Conservation (phyloP, 768 basidiomycete species). For the Tricholoma sp. region DNA sequence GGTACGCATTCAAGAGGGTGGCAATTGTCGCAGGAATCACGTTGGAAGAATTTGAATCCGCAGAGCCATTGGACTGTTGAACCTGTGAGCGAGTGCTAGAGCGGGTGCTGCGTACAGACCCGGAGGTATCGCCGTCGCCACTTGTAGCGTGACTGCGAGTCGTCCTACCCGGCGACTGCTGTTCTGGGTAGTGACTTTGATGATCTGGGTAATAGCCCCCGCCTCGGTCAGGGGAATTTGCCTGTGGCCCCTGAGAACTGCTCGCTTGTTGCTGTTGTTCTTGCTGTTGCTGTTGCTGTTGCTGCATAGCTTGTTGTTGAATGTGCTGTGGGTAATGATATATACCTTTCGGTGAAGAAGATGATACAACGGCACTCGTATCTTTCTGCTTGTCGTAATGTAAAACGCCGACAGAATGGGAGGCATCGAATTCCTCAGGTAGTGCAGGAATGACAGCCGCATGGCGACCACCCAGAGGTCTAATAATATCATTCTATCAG, state of each 20-base stretch:
- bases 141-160: not conserved
- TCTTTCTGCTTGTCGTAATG: slow-evolving; percentile 35
- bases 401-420: slow-evolving; percentile 41
- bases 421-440: slow-evolving; percentile 64
- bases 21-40: slow-evolving; percentile 52
- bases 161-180: not conserved
- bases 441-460: slow-evolving; percentile 78
- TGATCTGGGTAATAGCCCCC: not conserved
- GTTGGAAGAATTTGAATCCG: slow-evolving; percentile 19
- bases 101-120: not conserved
- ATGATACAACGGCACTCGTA: slow-evolving; percentile 20
- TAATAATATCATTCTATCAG: slow-evolving; percentile 20
- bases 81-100: slow-evolving; percentile 3
- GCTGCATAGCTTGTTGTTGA: slow-evolving; percentile 20
- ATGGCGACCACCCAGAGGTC: slow-evolving; percentile 75
- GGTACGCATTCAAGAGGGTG: slow-evolving; percentile 69
- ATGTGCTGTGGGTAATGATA: slow-evolving; percentile 49
- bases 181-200: not conserved
- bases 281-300: slow-evolving; percentile 21
- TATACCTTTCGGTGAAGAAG: slow-evolving; percentile 28
- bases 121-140: not conserved
- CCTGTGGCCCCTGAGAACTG: slow-evolving; percentile 1
- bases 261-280: slow-evolving; percentile 11
- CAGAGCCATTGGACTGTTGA: slow-evolving; percentile 7
- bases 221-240: not conserved